Conservation (phyloP, 306 rosid genomes). For the Lablab purpureus region DNA sequence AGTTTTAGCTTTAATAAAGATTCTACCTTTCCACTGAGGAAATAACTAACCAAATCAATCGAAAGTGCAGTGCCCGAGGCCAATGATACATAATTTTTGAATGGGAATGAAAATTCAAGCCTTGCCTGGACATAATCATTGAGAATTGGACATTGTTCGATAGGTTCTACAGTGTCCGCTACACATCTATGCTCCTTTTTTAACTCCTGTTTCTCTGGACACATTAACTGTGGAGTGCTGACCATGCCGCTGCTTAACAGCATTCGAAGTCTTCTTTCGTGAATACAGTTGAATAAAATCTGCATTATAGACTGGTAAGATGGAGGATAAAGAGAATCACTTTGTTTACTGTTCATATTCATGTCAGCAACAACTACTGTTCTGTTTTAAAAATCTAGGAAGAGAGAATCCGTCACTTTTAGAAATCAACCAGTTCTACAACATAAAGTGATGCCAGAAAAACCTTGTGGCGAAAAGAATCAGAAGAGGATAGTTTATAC, state of each 20-base stretch:
- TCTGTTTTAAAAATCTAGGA: conserved; percentile 10
- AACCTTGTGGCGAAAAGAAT: conserved; percentile 23
- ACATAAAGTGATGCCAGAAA: conserved; percentile 28
- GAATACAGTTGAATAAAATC: conserved; percentile 67
- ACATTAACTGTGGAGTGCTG: conserved; percentile 54
- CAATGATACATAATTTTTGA: conserved; percentile 40
- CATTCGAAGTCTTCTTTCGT: conserved; percentile 62
- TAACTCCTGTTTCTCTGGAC: conserved; percentile 60
- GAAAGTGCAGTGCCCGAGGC: conserved; percentile 43
- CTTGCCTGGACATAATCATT: conserved; percentile 54
- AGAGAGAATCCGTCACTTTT: neutral
- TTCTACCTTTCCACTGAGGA: conserved; percentile 61
- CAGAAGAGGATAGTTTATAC: conserved; percentile 18
- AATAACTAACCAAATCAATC: conserved; percentile 50
- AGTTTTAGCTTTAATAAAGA: conserved; percentile 37
- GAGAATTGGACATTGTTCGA: conserved; percentile 67
- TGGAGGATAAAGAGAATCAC: conserved; percentile 31
- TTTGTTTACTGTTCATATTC: conserved; percentile 34
- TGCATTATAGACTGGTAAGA: conserved; percentile 61
- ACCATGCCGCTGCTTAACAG: conserved; percentile 57
- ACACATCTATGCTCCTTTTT: conserved; percentile 50
- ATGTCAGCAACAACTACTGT: conserved; percentile 29
- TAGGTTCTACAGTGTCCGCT: conserved; percentile 52
- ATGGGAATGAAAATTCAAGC: conserved; percentile 49
- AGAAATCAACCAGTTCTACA: conserved; percentile 16